Evolutionary conservation across 176 grass and related monocot genomes (phyloP).

Genomic region (Eleusine indica): DNA sequence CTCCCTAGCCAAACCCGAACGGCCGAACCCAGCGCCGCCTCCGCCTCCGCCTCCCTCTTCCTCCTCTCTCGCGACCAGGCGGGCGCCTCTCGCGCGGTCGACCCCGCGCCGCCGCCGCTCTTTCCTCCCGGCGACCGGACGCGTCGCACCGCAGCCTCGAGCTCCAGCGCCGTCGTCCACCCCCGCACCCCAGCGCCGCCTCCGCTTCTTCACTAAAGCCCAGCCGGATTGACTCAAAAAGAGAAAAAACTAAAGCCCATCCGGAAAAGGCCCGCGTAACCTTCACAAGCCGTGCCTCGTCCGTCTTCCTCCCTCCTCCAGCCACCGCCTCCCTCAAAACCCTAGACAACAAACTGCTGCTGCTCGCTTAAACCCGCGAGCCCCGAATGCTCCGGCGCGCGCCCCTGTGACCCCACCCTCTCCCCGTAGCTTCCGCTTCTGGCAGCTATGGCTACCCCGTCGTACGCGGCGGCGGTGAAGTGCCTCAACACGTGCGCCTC

Average conservation of each 20-base stretch:
- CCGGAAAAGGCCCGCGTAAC: background rate
- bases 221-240: too few species aligned
- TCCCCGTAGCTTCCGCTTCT: background rate
- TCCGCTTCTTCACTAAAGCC: too few species aligned
- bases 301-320: background rate
- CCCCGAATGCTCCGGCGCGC: background rate
- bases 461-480: slow-evolving; percentile 62
- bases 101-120: too few species aligned
- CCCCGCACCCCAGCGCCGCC: too few species aligned
- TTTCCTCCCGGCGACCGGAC: too few species aligned
- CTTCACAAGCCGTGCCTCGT: background rate
- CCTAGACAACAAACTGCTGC: slow-evolving; percentile 34
- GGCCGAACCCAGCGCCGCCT: too few species aligned
- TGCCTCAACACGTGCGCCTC: slow-evolving; percentile 72
- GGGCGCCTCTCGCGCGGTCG: too few species aligned
- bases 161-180: too few species aligned
- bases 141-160: too few species aligned
- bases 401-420: background rate
- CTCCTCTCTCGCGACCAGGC: too few species aligned
- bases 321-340: slow-evolving; percentile 37
- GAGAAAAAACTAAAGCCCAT: background rate
- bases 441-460: slow-evolving; percentile 62
- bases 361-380: slow-evolving; percentile 53
- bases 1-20: too few species aligned
- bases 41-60: too few species aligned